Evolutionary conservation across 164 flowering plant species (phyloP).

Genomic region (Aristolochia contorta): DNA sequence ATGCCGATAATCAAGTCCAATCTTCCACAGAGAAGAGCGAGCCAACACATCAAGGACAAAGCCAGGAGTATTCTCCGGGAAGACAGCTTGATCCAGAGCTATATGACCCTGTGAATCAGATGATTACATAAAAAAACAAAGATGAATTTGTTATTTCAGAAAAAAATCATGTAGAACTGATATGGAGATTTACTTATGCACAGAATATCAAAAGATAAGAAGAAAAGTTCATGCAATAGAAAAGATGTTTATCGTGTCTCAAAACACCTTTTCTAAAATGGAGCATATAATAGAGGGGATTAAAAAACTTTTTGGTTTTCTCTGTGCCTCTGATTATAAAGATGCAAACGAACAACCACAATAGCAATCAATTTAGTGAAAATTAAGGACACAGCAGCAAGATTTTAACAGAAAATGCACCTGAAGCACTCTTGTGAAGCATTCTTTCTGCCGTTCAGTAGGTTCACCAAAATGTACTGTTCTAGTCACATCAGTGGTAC

Average conservation of each 20-base stretch:
- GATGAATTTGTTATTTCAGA: too few species aligned
- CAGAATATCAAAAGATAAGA: neutral
- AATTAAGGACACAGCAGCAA: neutral
- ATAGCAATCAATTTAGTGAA: neutral
- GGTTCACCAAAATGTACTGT: slow-evolving; percentile 96
- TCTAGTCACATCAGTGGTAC: slow-evolving; percentile 94
- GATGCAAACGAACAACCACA: neutral
- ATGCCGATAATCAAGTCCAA: slow-evolving; percentile 96
- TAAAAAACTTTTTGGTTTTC: too few species aligned
- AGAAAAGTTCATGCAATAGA: neutral
- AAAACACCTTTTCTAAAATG: too few species aligned
- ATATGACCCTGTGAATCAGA: slow-evolving; percentile 77
- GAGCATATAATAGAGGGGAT: too few species aligned
- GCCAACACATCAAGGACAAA: slow-evolving; percentile 96
- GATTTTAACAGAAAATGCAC: slow-evolving; percentile 17
- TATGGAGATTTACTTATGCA: neutral
- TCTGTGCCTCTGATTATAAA: too few species aligned
- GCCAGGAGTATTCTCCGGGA: slow-evolving; percentile 93
- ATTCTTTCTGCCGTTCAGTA: slow-evolving; percentile 68
- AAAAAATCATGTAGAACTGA: neutral
- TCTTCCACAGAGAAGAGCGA: slow-evolving; percentile 85
- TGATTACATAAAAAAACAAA: neutral
- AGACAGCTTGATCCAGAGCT: slow-evolving; percentile 90
- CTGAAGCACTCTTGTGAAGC: slow-evolving; percentile 92
- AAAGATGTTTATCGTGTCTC: neutral